Percentiles rank a stretch among this genome's conserved stretches.
These are phyloP conservation scores for Euphorbia pulcherrima DNA, from an alignment of 345 rosid genomes.

Conservation along the genomic window DNA sequence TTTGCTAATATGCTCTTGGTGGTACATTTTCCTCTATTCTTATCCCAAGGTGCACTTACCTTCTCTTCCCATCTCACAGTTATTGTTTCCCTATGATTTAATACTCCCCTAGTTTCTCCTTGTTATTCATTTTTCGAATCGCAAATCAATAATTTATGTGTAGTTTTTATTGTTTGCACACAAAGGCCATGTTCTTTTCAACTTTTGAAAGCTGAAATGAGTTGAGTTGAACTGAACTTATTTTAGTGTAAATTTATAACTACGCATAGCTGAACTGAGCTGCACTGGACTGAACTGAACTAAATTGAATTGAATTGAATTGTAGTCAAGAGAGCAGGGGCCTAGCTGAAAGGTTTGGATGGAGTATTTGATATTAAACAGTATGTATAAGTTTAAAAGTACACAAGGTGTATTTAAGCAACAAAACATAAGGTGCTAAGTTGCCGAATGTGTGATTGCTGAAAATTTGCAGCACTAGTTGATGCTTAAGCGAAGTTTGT, in stretches of 20 bases:
- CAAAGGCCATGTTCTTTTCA: too few relatives aligned
- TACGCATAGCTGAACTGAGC: too few relatives aligned
- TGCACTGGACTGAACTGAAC: too few relatives aligned
- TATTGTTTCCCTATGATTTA: background rate
- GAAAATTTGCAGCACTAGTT: background rate
- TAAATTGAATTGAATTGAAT: too few relatives aligned
- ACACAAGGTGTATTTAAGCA: background rate
- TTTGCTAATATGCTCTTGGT: conserved; percentile 58
- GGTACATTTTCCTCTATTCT: conserved; percentile 80
- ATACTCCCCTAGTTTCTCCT: background rate
- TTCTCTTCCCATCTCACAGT: too few relatives aligned
- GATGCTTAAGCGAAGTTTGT: background rate
- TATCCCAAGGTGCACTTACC: conserved; percentile 81
- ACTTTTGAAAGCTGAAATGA: background rate
- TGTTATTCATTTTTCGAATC: background rate
- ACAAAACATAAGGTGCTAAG: background rate
- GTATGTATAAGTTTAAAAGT: background rate
- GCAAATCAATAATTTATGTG: background rate
- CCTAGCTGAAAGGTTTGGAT: too few relatives aligned
- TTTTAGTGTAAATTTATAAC: too few relatives aligned
- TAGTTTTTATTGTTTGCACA: background rate
- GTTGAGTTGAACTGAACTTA: too few relatives aligned
- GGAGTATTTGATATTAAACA: background rate
- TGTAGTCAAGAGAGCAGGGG: too few relatives aligned
- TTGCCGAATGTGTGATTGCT: background rate